Evolutionary conservation across 2,329 filamentous ascomycete genomes (phyloP), one percentile per base, ranked within the genome.

Genomic region (Knufia fluminis): DNA sequence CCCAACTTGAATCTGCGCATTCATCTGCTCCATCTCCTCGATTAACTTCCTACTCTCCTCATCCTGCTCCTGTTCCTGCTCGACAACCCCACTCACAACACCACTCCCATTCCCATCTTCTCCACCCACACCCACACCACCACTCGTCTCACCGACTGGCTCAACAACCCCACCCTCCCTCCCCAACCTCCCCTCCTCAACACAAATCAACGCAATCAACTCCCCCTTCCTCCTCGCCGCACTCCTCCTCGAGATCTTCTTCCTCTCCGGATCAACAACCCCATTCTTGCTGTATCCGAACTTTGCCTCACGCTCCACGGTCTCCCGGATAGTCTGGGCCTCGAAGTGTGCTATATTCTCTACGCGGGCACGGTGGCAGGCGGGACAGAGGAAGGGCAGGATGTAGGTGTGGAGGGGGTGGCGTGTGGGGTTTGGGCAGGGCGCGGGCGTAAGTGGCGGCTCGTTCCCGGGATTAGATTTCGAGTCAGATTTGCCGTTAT

Each of bases 341-440:
- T 49, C 48, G 41, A 54, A 51, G 8, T 40, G 20, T 24, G 50
- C 50, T 3, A 52, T 39, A 9, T 53, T 51, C 10, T 46, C 32
- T 39, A 54, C 45, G 8, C 53, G 51, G 17, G 42, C 46, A 16
- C 42, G 32, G 12, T 55, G 47, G 36, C 53, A 55, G 1, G 45
- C 12, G 9, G 23, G 32, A 39, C 54, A 57, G 22, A 55, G 49
- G 2, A 22, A 19, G 20, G 49, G 46, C 38, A 57, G 41, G 16
- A 48, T 33, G 36, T 52, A 53, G 7, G 54, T 57, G 24, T 53
- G 52, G 7, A 55, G 46, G 14, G 54, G 54, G 43, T 57, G 54
- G 1, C 35, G 19, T 9, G 45, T 23, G 3, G 31, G 39, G 12
- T 46, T 32, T 24, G 45, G 23, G 28, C 53, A 54, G 10, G n/a